Evolutionary conservation across 139 green algal genomes (phyloP), one percentile per base, ranked within the genome.

Genomic region (Coccomyxa sp.): DNA sequence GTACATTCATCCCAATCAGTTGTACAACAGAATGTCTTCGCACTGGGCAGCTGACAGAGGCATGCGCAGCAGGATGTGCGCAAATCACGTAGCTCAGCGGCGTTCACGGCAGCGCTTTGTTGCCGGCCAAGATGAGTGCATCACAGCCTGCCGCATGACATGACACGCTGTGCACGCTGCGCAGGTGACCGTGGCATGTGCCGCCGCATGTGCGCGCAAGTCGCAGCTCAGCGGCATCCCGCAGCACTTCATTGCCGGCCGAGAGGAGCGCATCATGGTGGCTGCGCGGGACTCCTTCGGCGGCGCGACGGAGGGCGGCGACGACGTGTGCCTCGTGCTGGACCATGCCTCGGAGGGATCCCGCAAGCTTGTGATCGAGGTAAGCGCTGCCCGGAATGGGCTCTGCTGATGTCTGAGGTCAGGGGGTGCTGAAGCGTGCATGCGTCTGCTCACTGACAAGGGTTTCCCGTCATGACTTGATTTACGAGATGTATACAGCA

Each of bases 211-310:
- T 10, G 80, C 80, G 5, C 35, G 39, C 31, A 55, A 36, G 31
- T 84, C 80, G 6, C 33, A 18, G 31, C 36, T 84, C 37, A 31
- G 12, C 33, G 75, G 69, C 39, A 44, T 81, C 70, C 80, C 69
- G 39, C 0, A 69, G 24, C 41, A 73, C 58, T 55, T 81, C 7
- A 31, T 69, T 22, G 80, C 80, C 12, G 80, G 80, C 6, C 29
- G 40, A 10, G 33, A 41, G 22, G 29, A 77, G 74, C 34, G 55
- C 34, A 8, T 84, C 3, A 70, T 41, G 16, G 41, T 80, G 58
- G 50, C 64, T 33, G 74, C 74, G 34, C 68, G 74, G 29, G 80
- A 84, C 40, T 68, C 74, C 31, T 39, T 58, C 37, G 80, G 80
- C 74, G 78, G 79, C 80, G 24, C 39, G 0, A 80, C 74, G 18